Conservation (phyloP, 2,329 filamentous ascomycete genomes). For the Alternaria ventricosa region DNA sequence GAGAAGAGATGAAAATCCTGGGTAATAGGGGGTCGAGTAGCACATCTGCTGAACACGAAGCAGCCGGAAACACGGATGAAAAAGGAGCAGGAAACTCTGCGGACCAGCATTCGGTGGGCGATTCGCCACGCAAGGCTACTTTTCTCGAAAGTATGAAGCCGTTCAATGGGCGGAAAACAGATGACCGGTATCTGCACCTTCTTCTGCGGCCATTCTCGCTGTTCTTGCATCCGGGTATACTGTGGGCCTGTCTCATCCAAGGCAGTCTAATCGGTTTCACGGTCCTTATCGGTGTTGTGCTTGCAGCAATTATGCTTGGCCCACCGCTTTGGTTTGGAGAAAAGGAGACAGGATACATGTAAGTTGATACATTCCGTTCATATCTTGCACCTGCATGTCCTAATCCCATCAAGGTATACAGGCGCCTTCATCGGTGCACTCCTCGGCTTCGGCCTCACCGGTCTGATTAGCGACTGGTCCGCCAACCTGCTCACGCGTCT, state of each 20-base stretch:
- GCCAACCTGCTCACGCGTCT: slow-evolving; percentile 72
- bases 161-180: slow-evolving; percentile 83
- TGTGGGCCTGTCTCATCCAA: slow-evolving; percentile 72
- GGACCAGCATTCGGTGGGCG: slow-evolving; percentile 40
- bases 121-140: slow-evolving; percentile 53
- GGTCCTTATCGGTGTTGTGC: slow-evolving; percentile 83
- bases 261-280: slow-evolving; percentile 95
- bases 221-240: slow-evolving; percentile 3
- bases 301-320: slow-evolving; percentile 82
- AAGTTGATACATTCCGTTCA: neutral
- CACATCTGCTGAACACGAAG: neutral
- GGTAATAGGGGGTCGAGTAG: neutral
- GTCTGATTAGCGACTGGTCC: slow-evolving; percentile 74
- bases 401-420: slow-evolving; percentile 46
- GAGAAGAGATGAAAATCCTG: neutral
- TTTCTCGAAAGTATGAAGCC: slow-evolving; percentile 68
- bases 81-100: neutral
- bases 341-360: slow-evolving; percentile 78
- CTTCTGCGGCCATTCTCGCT: slow-evolving; percentile 62
- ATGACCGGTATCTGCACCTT: slow-evolving; percentile 73
- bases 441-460: slow-evolving; percentile 77
- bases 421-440: slow-evolving; percentile 86
- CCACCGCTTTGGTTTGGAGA: slow-evolving; percentile 85
- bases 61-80: neutral
- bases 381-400: neutral